These are phyloP conservation scores for Irpex sp. DNA, from an alignment of 1,284 basidiomycete species.

Conservation along the genomic window DNA sequence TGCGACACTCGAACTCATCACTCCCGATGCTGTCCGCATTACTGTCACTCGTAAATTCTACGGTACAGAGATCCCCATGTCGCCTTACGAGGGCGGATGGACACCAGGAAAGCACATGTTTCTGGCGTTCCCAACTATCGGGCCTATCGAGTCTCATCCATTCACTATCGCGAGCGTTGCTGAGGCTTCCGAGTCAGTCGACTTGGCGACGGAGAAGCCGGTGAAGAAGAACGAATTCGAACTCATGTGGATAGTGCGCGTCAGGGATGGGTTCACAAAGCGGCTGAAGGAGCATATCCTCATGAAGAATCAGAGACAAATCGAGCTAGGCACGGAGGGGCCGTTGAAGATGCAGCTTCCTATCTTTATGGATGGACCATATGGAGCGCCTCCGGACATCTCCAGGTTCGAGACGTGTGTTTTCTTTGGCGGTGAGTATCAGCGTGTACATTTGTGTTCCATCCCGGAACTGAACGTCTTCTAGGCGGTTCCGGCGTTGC, in stretches of 20 bases:
- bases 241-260: conserved; percentile 42
- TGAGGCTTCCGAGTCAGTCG: conserved; percentile 29
- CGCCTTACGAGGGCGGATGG: conserved; percentile 1
- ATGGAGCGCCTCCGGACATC: conserved; percentile 41
- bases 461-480: neutral
- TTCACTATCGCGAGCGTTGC: conserved; percentile 7
- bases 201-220: neutral
- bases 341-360: conserved; percentile 19
- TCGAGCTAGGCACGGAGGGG: conserved; percentile 19
- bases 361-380: conserved; percentile 49
- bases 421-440: conserved; percentile 40
- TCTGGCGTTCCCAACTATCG: conserved; percentile 10
- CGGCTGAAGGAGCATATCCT: conserved; percentile 15
- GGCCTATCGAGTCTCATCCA: conserved; percentile 9
- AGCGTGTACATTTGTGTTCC: too few species aligned
- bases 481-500: conserved; percentile 45
- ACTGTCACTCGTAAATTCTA: conserved; percentile 23
- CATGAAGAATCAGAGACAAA: neutral
- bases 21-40: conserved; percentile 31
- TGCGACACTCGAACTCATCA: conserved; percentile 9
- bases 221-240: conserved; percentile 25
- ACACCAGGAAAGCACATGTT: conserved; percentile 12
- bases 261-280: conserved; percentile 21
- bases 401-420: conserved; percentile 38
- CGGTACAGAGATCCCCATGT: neutral